phyloP scores from a whole-genome alignment of 192 early-diverging fungal species.

The Coemansia sp. region DNA sequence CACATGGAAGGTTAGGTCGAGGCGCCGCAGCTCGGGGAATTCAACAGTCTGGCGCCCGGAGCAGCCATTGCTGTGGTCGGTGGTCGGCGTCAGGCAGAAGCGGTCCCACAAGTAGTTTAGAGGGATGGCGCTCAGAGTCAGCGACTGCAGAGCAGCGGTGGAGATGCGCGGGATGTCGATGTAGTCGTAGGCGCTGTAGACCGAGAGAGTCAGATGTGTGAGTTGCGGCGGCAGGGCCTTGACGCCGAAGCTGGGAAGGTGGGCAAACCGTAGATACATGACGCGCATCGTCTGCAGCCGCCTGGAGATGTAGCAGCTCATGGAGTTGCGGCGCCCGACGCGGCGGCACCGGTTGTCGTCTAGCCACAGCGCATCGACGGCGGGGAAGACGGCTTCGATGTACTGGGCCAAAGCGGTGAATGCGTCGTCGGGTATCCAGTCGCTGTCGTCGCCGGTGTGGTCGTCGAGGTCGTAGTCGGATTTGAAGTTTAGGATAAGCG shows the following conservation, averaged over 20 bases:
- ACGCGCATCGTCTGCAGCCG: conserved; percentile 10
- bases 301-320: conserved; percentile 21
- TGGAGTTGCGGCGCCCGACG: conserved; percentile 21
- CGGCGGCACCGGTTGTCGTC: conserved; percentile 26
- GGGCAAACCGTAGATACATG: conserved; percentile 18
- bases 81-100: conserved; percentile 4
- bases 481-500: conserved; percentile 15
- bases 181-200: conserved; percentile 23
- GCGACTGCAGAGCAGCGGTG: conserved; percentile 17
- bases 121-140: conserved; percentile 27
- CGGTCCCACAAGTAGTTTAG: conserved; percentile 39
- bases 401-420: conserved; percentile 15
- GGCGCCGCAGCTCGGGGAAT: conserved; percentile 14
- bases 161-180: conserved; percentile 34
- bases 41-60: conserved; percentile 2
- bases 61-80: no score
- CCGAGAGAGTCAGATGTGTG: conserved; percentile 27
- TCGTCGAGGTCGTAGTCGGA: conserved; percentile 31
- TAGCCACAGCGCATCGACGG: conserved; percentile 17
- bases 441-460: conserved; percentile 3
- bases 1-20: conserved; percentile 30
- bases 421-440: conserved; percentile 34
- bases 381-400: conserved; percentile 7
- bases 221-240: conserved; percentile 35
- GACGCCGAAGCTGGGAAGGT: conserved; percentile 37